phyloP scores from a whole-genome alignment of 2,329 filamentous ascomycete species.

The Paecilomyces sp. region DNA sequence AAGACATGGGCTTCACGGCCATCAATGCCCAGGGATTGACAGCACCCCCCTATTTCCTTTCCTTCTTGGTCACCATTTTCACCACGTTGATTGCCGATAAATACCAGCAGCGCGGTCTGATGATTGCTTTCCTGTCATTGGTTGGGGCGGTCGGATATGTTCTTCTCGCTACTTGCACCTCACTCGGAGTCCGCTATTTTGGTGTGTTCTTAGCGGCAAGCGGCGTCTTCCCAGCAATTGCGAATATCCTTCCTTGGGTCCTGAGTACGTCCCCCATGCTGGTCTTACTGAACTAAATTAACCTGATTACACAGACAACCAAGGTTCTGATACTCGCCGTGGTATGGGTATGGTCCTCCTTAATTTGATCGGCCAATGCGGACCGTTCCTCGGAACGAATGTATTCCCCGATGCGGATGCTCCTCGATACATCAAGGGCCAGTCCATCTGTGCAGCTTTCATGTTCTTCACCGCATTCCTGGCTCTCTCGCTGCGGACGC shows the following conservation, averaged over 20 bases:
- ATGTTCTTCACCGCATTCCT: slow-evolving; percentile 54
- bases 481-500: slow-evolving; percentile 45
- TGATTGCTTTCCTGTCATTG: slow-evolving; percentile 50
- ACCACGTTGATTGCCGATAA: slow-evolving; percentile 61
- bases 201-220: slow-evolving; percentile 50
- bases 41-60: slow-evolving; percentile 62
- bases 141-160: slow-evolving; percentile 58
- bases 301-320: slow-evolving; percentile 47
- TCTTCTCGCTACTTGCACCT: slow-evolving; percentile 53
- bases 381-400: slow-evolving; percentile 57
- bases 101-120: slow-evolving; percentile 55
- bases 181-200: slow-evolving; percentile 43
- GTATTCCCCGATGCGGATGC: slow-evolving; percentile 49
- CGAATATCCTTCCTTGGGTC: slow-evolving; percentile 65
- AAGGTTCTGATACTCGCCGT: slow-evolving; percentile 60
- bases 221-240: slow-evolving; percentile 61
- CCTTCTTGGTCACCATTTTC: slow-evolving; percentile 55
- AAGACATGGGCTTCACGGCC: slow-evolving; percentile 60
- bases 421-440: slow-evolving; percentile 48
- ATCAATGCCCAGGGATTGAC: slow-evolving; percentile 65
- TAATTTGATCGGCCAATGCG: slow-evolving; percentile 60
- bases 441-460: slow-evolving; percentile 54
- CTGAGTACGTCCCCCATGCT: slow-evolving; percentile 34
- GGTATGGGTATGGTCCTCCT: slow-evolving; percentile 61
- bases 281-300: neutral